These are phyloP conservation scores for Tetrapisispora namnaoensis DNA, from an alignment of 805 yeast species.

Conservation along the genomic window DNA sequence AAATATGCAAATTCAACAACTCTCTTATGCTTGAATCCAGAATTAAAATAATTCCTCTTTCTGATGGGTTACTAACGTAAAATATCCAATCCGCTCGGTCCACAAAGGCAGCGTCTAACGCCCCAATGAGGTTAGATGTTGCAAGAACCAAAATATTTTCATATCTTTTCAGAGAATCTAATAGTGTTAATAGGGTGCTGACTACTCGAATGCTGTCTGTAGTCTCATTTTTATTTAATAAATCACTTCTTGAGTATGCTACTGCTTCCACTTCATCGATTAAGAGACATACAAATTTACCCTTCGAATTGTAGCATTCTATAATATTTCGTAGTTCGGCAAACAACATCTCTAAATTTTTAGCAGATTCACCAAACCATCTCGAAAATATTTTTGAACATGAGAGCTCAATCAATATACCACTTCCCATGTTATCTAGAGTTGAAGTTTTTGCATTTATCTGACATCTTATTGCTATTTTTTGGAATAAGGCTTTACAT, in stretches of 20 bases:
- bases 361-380: slow-evolving; percentile 40
- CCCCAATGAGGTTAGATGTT: slow-evolving; percentile 33
- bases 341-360: slow-evolving; percentile 32
- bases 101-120: slow-evolving; percentile 36
- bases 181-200: slow-evolving; percentile 34
- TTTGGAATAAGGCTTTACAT: slow-evolving; percentile 34
- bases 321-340: slow-evolving; percentile 26
- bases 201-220: slow-evolving; percentile 37
- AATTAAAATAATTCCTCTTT: slow-evolving; percentile 24
- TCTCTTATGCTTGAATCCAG: slow-evolving; percentile 23
- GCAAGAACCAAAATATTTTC: slow-evolving; percentile 32
- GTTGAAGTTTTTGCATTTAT: slow-evolving; percentile 1
- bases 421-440: slow-evolving; percentile 9
- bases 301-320: slow-evolving; percentile 7
- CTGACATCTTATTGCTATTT: slow-evolving; percentile 28
- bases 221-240: slow-evolving; percentile 32
- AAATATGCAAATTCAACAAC: slow-evolving; percentile 12
- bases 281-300: slow-evolving; percentile 28
- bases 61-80: slow-evolving; percentile 30
- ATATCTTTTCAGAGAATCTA: slow-evolving; percentile 32
- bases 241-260: slow-evolving; percentile 32
- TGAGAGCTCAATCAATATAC: slow-evolving; percentile 33
- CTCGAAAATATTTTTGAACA: slow-evolving; percentile 37
- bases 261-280: slow-evolving; percentile 41
- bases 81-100: slow-evolving; percentile 36